Evolutionary conservation across 2,329 filamentous ascomycete genomes (phyloP).

Genomic region (Chaetomium olivaceum): DNA sequence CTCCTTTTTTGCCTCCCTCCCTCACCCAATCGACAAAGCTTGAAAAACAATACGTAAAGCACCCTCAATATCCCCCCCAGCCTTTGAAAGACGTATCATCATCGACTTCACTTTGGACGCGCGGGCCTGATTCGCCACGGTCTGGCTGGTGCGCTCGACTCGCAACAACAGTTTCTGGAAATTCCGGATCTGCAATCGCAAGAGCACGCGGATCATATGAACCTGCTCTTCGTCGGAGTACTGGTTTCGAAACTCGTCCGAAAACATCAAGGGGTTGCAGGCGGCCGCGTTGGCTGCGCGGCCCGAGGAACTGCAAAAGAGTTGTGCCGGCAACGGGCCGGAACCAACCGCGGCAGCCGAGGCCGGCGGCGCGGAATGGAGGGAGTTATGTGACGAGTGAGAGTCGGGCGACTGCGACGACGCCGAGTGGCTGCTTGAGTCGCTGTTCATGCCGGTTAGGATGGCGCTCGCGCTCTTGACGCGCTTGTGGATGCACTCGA

Average conservation of each 20-base stretch:
- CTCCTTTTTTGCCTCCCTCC: not conserved
- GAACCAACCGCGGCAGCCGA: conserved; percentile 8
- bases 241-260: conserved; percentile 30
- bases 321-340: conserved; percentile 16
- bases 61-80: conserved; percentile 23
- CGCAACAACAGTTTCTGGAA: conserved; percentile 32
- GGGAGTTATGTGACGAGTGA: not conserved
- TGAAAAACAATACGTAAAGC: conserved; percentile 15
- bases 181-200: conserved; percentile 35
- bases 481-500: conserved; percentile 33
- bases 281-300: conserved; percentile 8
- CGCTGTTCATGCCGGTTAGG: not conserved
- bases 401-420: conserved; percentile 1
- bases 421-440: not conserved
- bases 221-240: conserved; percentile 38
- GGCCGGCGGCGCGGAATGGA: not conserved
- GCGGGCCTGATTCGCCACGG: conserved; percentile 22
- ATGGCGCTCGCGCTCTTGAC: conserved; percentile 25
- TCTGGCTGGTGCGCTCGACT: conserved; percentile 18
- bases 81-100: conserved; percentile 23
- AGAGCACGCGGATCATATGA: conserved; percentile 35
- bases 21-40: conserved; percentile 2
- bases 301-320: conserved; percentile 26
- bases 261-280: conserved; percentile 36
- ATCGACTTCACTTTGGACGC: conserved; percentile 27